Evolutionary conservation across 805 yeast species (phyloP), one percentile per base, ranked within the genome.

Genomic region (Kurtzmaniella fragi): DNA sequence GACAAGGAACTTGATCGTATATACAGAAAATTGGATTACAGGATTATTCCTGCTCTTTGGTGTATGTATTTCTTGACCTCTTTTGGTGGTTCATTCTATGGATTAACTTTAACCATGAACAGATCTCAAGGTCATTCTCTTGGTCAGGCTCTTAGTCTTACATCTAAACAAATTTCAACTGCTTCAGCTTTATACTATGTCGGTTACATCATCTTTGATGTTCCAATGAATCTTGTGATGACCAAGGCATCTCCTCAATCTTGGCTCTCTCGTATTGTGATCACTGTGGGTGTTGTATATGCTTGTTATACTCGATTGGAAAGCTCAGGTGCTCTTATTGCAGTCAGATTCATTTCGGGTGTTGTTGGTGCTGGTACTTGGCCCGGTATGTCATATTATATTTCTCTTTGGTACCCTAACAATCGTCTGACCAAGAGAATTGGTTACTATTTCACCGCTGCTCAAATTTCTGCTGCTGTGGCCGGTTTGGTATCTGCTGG

Each of bases 371-470:
- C 95, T 9, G 95, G 95, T 31, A 78, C 86, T 3, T 86, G 95
- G 95, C 95, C 95, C 1, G 95, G 95, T 8, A 70, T 87, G 82
- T 78, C 88, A 16, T 87, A 86, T 61, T 87, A 87, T 53, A 70
- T 87, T 32, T 77, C 90, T 0, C 64, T 86, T 50, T 87, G 95
- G 91, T 87, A 87, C 53, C 95, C 95, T 2, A 75, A 80, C 38
- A 80, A 83, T 34, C 69, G 93, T 43, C 75, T 80, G 48, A 84
- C 95, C 2, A 73, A 77, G 46, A 70, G 96, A 54, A 83, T 87
- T 45, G 96, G 96, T 2, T 87, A 83, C 62, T 87, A 87, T 59
- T 87, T 82, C 60, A 87, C 95, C 1, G 96, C 96, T 15, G 95
- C 96, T 1, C 96, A 87, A 61, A 57, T 87, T n/a, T 80, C 90